phyloP scores from a whole-genome alignment of 2,329 filamentous ascomycete genomes.

The Cercospora beticola region DNA sequence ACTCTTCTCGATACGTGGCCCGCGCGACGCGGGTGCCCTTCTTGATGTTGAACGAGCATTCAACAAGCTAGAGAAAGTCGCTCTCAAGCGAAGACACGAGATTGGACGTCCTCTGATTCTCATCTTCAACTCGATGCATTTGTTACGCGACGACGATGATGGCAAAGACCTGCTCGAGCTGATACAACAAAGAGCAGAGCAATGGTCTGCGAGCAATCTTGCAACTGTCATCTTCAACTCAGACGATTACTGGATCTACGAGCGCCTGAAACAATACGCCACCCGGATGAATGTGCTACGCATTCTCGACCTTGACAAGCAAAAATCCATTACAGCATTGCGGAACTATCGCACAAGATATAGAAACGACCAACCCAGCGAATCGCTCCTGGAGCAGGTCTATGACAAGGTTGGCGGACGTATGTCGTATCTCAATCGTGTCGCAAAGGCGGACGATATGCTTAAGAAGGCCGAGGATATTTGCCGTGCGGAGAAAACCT shows the following conservation, averaged over 20 bases:
- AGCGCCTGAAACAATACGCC: conserved; percentile 85
- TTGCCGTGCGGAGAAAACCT: conserved; percentile 69
- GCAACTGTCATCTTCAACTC: conserved; percentile 93
- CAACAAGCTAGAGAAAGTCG: conserved; percentile 97
- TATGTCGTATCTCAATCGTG: conserved; percentile 80
- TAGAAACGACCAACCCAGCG: conserved; percentile 59
- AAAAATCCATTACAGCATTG: conserved; percentile 73
- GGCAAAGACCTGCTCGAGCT: conserved; percentile 92
- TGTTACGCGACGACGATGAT: conserved; percentile 86
- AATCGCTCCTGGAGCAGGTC: conserved; percentile 66
- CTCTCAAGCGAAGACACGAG: conserved; percentile 64
- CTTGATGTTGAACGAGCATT: conserved; percentile 94
- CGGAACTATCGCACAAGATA: conserved; percentile 78
- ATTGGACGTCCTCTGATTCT: conserved; percentile 74
- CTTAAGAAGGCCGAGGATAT: conserved; percentile 72
- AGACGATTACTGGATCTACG: conserved; percentile 98
- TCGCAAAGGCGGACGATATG: conserved; percentile 86
- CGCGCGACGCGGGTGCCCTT: conserved; percentile 85
- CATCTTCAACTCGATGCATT: conserved; percentile 90
- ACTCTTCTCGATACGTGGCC: conserved; percentile 91
- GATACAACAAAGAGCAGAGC: conserved; percentile 90
- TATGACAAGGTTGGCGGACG: conserved; percentile 87
- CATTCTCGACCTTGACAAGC: conserved; percentile 77
- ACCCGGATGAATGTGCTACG: conserved; percentile 93
- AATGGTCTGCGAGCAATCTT: conserved; percentile 90